These are phyloP conservation scores for Tylopilus sp. DNA, from an alignment of 1,284 basidiomycete genomes.

Conservation along the genomic window DNA sequence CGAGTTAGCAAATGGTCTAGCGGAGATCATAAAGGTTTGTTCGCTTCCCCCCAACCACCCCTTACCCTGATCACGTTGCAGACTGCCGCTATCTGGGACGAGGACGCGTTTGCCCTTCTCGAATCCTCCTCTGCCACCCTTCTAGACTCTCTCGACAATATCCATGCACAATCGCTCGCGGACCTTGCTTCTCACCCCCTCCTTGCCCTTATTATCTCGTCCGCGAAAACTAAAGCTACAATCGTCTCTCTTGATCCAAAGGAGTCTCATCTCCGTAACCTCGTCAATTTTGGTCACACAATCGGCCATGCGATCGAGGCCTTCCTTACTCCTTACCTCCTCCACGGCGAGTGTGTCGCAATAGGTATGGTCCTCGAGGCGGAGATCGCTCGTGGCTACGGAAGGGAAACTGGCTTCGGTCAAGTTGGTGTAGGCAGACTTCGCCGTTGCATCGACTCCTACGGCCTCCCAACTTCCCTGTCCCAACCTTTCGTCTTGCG, in stretches of 20 bases:
- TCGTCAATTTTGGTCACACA: constrained; percentile 97
- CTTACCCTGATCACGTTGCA: constrained; percentile 44
- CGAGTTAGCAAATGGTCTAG: constrained; percentile 99
- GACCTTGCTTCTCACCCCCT: constrained; percentile 84
- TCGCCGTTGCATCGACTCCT: constrained; percentile 85
- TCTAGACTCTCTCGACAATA: constrained; percentile 72
- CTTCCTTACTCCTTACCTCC: constrained; percentile 88
- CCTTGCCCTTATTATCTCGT: constrained; percentile 87
- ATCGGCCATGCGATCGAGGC: constrained; percentile 98
- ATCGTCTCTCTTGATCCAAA: constrained; percentile 97
- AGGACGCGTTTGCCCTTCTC: constrained; percentile 85
- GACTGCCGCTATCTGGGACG: constrained; percentile 98
- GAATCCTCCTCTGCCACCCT: constrained; percentile 84
- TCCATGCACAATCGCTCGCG: constrained; percentile 69
- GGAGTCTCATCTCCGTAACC: constrained; percentile 94
- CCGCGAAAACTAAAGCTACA: constrained; percentile 92
- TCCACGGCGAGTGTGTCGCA: constrained; percentile 95
- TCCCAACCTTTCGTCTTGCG: constrained; percentile 69
- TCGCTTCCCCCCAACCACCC: constrained; percentile 7
- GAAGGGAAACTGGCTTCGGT: constrained; percentile 67
- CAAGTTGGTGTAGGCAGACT: constrained; percentile 93
- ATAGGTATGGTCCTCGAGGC: constrained; percentile 96
- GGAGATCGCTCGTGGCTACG: constrained; percentile 90
- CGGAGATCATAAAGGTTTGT: constrained; percentile 94
- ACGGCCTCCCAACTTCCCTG: constrained; percentile 88